Conservation (phyloP, 192 early-diverging fungal genomes). For the Backusella luteola region DNA sequence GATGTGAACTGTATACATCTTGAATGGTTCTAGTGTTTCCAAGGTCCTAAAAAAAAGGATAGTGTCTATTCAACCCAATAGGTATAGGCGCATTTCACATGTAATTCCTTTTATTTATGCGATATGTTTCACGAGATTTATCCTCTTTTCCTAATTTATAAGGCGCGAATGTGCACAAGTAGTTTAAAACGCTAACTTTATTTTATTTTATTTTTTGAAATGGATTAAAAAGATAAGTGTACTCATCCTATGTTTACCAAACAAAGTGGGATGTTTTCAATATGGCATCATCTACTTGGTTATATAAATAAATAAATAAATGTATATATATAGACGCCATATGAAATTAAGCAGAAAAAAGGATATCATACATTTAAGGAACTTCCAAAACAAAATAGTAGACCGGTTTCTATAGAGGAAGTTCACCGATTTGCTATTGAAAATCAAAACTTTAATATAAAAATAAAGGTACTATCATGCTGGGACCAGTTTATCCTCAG, state of each 20-base stretch:
- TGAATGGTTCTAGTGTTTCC: background rate
- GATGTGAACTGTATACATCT: background rate
- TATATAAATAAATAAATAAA: background rate
- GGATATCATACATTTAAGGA: constrained; percentile 2
- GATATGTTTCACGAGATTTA: background rate
- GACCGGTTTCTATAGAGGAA: background rate
- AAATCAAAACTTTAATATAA: constrained; percentile 4
- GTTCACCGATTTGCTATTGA: background rate
- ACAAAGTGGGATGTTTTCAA: background rate
- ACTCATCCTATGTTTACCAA: background rate
- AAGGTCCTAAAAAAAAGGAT: background rate
- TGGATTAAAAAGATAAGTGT: background rate
- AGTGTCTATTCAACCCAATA: background rate
- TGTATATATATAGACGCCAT: background rate
- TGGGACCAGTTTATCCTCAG: background rate
- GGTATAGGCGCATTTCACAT: background rate
- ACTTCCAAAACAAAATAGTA: constrained; percentile 2
- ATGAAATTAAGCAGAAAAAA: background rate
- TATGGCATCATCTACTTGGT: background rate
- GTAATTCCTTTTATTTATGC: background rate
- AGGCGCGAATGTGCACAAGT: background rate
- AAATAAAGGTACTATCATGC: background rate
- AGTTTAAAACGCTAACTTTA: background rate
- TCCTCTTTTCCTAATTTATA: constrained; percentile 4
- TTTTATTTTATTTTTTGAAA: background rate